Conservation (phyloP, 441 rosid species). For the Gossypium davidsonii region DNA sequence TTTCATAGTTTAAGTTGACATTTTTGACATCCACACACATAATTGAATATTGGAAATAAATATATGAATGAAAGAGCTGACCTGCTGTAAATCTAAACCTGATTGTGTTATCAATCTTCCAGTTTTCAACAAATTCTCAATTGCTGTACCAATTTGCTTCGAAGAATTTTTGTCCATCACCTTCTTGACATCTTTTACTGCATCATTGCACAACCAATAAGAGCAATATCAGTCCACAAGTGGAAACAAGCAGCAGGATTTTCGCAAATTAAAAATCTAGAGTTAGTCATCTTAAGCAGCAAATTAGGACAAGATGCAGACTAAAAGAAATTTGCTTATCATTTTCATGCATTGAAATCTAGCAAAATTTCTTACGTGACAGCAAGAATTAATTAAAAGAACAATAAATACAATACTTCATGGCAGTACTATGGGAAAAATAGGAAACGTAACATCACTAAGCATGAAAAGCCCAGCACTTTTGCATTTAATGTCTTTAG, state of each 20-base stretch:
- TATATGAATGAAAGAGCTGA: conserved; percentile 13
- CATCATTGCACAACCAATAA: conserved; percentile 21
- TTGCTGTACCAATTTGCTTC: conserved; percentile 43
- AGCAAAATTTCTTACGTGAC: background rate
- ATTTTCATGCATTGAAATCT: background rate
- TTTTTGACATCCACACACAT: background rate
- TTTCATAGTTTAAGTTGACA: background rate
- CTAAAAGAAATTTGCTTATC: background rate
- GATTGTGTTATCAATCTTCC: conserved; percentile 70
- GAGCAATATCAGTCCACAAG: conserved; percentile 2
- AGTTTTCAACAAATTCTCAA: conserved; percentile 72
- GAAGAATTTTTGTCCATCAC: conserved; percentile 52
- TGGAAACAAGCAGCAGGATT: background rate
- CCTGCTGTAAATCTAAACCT: conserved; percentile 94
- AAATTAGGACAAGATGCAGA: background rate
- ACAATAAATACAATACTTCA: background rate
- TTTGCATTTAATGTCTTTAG: background rate
- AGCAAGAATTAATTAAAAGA: background rate
- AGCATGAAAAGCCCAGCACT: background rate
- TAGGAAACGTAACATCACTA: background rate
- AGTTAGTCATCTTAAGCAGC: background rate
- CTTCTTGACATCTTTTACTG: conserved; percentile 71
- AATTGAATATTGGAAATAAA: conserved; percentile 6
- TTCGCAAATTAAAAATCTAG: background rate
- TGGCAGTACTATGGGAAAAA: background rate